Base-by-base conservation (phyloP, 495 filamentous ascomycete species). In the Clohesyomyces aquaticus region DNA sequence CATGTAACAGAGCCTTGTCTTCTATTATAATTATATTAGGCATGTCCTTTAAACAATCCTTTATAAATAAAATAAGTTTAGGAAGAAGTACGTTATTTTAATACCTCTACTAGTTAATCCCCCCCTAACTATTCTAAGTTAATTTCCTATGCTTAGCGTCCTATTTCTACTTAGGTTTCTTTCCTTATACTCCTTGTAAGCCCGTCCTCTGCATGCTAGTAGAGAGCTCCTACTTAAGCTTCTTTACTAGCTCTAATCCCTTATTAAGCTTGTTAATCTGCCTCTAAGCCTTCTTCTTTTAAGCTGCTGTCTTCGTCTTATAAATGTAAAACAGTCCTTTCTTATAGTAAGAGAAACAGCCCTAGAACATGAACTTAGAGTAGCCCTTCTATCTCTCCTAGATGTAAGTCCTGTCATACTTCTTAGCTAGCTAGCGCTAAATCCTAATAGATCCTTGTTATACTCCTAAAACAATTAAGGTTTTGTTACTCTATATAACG, bases 291-390 rank as follows among this genome's bases (percentile, higher is more conserved):
- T 22, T 29, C 32, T 61, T 43, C 23, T 61, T 52, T 32, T 61
- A 6, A 16, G 26, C 26, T 1, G 10, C n/a, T 23, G 48, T 61
- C 27, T 61, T 18, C 6, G 19, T 35, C 8, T 26, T 23, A 26
- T 61, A 61, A 18, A 52, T 52, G 25, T 61, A 53, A 28, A 18
- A 61, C 3, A 28, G 47, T 11, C 32, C 49, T 53, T 61, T 61
- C n/a, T 53, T 61, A 53, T 61, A 11, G 23, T 59, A 59, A 1
- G 27, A 59, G 43, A 59, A 59, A 26, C 25, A 59, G 19, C 22
- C 41, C 55, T 23, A 59, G 25, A 59, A 59, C 27, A 59, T 59
- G 32, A 59, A 59, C 25, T 59, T 23, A 48, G 23, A n/a, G 32
- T 47, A 59, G 9, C 53, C 53, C 27, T 56, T 56, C 53, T 26